phyloP scores from a whole-genome alignment of 2,329 filamentous ascomycete genomes.

The Diaporthe sp. region DNA sequence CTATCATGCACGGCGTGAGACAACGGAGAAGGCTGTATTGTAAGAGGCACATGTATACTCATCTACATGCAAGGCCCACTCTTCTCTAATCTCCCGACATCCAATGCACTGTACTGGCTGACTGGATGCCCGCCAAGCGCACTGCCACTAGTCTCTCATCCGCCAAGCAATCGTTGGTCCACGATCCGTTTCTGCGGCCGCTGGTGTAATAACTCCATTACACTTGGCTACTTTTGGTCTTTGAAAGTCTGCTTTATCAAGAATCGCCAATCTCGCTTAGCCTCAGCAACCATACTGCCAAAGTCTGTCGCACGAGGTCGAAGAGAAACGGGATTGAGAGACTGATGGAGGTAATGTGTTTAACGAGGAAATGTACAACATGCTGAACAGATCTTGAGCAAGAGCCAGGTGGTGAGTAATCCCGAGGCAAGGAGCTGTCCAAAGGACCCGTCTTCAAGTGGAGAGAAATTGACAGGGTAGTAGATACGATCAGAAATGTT shows the following conservation, averaged over 20 bases:
- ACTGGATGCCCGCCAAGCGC: not conserved
- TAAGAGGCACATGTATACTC: not conserved
- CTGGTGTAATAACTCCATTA: not conserved
- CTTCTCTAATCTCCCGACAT: not conserved
- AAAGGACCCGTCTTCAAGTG: not conserved
- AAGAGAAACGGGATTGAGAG: not conserved
- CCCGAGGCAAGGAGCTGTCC: not conserved
- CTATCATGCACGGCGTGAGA: not conserved
- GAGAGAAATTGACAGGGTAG: not conserved
- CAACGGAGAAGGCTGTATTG: not conserved
- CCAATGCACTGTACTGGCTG: not conserved
- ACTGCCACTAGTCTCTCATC: not conserved
- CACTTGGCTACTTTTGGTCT: not conserved
- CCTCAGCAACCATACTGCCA: not conserved
- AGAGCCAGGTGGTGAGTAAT: too few species aligned
- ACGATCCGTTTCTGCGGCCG: not conserved
- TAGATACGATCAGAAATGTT: not conserved
- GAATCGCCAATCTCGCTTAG: not conserved
- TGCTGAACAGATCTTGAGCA: too few species aligned
- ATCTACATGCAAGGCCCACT: not conserved
- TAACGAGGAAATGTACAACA: too few species aligned
- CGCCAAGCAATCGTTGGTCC: not conserved
- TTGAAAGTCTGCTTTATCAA: not conserved
- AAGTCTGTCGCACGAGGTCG: not conserved
- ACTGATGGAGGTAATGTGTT: too few species aligned